phyloP scores from a whole-genome alignment of 805 yeast species.

The Wickerhamomyces rabaulensis region DNA sequence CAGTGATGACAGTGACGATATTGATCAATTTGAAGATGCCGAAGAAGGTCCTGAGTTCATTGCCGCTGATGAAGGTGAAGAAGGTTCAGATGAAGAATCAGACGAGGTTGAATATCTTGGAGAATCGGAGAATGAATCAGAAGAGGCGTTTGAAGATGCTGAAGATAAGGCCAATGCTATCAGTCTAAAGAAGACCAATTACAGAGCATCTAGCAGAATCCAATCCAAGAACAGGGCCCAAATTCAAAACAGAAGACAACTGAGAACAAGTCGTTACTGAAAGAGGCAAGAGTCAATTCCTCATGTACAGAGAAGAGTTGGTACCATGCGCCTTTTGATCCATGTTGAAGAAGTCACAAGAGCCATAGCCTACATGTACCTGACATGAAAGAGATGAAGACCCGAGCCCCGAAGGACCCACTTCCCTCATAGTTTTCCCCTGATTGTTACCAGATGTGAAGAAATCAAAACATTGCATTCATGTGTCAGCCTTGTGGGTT shows the following conservation, averaged over 20 bases:
- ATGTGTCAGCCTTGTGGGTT: too few species aligned
- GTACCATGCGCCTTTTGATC: too few species aligned
- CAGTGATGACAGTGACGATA: conserved; percentile 4
- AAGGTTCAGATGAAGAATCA: conserved; percentile 13
- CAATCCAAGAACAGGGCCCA: conserved; percentile 20
- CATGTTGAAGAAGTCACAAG: too few species aligned
- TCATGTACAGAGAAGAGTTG: too few species aligned
- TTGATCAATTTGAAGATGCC: conserved; percentile 4
- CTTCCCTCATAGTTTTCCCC: too few species aligned
- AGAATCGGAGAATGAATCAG: conserved; percentile 8
- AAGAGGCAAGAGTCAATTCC: too few species aligned
- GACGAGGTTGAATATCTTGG: conserved; percentile 8
- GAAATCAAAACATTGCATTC: too few species aligned
- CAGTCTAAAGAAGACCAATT: conserved; percentile 13
- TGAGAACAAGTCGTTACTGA: conserved; percentile 10
- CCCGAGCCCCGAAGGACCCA: too few species aligned
- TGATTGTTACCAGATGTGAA: too few species aligned
- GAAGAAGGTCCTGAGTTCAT: conserved; percentile 17
- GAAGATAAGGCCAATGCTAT: conserved; percentile 20
- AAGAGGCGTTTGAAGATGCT: conserved; percentile 12
- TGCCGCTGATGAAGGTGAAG: conserved; percentile 18
- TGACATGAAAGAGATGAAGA: too few species aligned
- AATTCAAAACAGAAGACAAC: conserved; percentile 17
- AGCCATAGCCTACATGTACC: too few species aligned
- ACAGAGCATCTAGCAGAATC: conserved; percentile 17